Evolutionary conservation across 1,139 yeast species (phyloP).

Genomic region (Protomyces arabidopsidicola): DNA sequence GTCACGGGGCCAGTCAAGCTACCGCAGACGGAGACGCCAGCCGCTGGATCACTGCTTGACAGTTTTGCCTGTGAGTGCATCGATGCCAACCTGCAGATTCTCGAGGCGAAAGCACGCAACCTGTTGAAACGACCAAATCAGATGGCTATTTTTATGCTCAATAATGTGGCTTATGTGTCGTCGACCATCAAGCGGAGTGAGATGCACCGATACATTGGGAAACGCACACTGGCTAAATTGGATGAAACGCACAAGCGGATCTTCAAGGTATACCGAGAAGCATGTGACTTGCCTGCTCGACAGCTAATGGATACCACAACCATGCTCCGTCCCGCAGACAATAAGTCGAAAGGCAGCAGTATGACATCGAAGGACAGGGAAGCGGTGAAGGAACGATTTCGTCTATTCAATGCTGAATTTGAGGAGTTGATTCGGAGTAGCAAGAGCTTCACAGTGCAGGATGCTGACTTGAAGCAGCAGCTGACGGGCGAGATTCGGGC

Average conservation of each 20-base stretch:
- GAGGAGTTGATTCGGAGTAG: constrained; percentile 66
- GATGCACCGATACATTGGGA: constrained; percentile 2
- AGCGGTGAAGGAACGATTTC: constrained; percentile 77
- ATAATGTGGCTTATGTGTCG: constrained; percentile 16
- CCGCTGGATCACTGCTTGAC: neutral
- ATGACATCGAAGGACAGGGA: constrained; percentile 70
- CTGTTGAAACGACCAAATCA: constrained; percentile 8
- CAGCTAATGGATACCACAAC: constrained; percentile 61
- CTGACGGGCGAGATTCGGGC: constrained; percentile 59
- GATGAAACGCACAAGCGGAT: constrained; percentile 69
- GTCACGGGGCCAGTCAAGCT: neutral
- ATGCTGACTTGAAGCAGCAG: constrained; percentile 57
- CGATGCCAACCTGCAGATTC: constrained; percentile 10
- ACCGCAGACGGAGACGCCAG: neutral
- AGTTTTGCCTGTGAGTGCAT: constrained; percentile 17
- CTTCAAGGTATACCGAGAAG: constrained; percentile 67
- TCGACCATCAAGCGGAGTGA: constrained; percentile 7
- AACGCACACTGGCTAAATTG: constrained; percentile 43
- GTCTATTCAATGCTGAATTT: constrained; percentile 67
- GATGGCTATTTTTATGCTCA: constrained; percentile 26
- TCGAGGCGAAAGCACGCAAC: constrained; percentile 25
- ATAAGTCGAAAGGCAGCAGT: constrained; percentile 38
- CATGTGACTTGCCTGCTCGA: constrained; percentile 68
- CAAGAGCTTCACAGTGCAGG: constrained; percentile 61
- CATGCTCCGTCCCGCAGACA: constrained; percentile 50